These are phyloP conservation scores for Rhodamnia rubescens DNA, from an alignment of 345 rosid species.

Conservation along the genomic window DNA sequence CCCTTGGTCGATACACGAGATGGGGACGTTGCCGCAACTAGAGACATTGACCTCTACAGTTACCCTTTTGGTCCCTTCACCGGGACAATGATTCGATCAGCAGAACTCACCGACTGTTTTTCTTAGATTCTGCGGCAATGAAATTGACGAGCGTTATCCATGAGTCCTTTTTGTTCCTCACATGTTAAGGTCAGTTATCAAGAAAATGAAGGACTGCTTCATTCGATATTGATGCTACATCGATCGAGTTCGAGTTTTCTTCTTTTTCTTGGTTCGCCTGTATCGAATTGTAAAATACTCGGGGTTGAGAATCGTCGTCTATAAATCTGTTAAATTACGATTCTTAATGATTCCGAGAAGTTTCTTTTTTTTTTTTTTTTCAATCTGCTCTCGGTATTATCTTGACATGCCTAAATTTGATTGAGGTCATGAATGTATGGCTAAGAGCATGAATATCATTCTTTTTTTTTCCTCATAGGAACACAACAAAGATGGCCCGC, in stretches of 20 bases:
- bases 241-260: background rate
- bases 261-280: background rate
- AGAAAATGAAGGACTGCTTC: background rate
- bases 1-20: background rate
- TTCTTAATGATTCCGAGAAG: background rate
- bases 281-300: background rate
- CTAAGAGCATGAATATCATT: background rate
- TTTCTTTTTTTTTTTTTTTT: background rate
- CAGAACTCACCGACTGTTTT: background rate
- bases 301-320: background rate
- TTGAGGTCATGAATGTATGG: background rate
- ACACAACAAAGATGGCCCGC: background rate
- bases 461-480: background rate
- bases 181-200: background rate
- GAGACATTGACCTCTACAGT: background rate
- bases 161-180: background rate
- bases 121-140: too few species aligned
- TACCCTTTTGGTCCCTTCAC: background rate
- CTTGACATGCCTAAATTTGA: background rate
- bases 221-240: background rate
- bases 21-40: background rate
- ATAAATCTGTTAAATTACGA: background rate
- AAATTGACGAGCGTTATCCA: background rate
- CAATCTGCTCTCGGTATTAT: background rate
- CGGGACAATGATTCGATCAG: background rate